phyloP scores from a whole-genome alignment of 208 protist species.

The Borovskyia barvae region DNA sequence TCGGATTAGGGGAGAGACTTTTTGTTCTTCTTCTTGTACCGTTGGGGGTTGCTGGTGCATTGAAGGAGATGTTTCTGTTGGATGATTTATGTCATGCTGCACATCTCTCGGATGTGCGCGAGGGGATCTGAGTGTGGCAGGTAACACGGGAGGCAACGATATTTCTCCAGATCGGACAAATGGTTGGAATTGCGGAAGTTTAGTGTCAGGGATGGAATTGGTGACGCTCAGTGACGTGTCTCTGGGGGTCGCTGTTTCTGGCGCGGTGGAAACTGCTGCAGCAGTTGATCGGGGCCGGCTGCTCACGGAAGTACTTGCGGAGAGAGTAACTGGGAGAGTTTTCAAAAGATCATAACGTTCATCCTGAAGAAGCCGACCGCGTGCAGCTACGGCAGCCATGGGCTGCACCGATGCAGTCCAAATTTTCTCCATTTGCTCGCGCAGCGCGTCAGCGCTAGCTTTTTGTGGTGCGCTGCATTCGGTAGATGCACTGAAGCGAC shows the following conservation, averaged over 20 bases:
- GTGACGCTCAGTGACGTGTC: too few species aligned
- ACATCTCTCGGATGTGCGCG: not conserved
- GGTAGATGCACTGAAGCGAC: not conserved
- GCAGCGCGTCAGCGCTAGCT: not conserved
- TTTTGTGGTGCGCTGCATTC: not conserved
- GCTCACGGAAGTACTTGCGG: not conserved
- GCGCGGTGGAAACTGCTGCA: not conserved
- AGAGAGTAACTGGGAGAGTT: not conserved
- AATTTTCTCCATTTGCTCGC: conserved; percentile 32
- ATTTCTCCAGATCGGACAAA: too few species aligned
- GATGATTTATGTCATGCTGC: not conserved
- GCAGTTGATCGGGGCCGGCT: not conserved
- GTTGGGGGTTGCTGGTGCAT: not conserved
- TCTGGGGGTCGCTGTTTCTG: not conserved
- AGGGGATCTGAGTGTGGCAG: not conserved
- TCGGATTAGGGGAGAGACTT: too few species aligned
- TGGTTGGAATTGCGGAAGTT: too few species aligned
- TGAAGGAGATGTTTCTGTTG: not conserved
- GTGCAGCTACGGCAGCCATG: conserved; percentile 41
- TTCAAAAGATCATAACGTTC: conserved; percentile 56
- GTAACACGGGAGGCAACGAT: too few species aligned
- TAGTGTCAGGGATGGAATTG: too few species aligned
- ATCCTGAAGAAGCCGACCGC: conserved; percentile 44
- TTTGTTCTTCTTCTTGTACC: too few species aligned
- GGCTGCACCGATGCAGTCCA: conserved; percentile 20